Conservation (phyloP, 2,329 filamentous ascomycete genomes). For the Coleophoma cylindrospora region DNA sequence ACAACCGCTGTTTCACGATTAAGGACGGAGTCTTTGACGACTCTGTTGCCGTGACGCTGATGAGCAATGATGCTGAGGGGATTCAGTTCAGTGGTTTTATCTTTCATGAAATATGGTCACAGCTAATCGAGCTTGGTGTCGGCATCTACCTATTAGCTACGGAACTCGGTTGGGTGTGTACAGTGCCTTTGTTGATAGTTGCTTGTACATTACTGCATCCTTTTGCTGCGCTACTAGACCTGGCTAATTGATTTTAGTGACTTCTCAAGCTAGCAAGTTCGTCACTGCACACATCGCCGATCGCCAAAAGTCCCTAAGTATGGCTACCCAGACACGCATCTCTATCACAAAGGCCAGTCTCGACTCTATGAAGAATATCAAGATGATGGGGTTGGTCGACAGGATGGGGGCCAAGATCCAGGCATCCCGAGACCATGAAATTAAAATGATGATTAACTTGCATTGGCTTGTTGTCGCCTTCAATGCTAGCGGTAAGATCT, state of each 20-base stretch:
- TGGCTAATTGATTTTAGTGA: neutral
- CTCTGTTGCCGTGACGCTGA: slow-evolving; percentile 34
- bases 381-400: slow-evolving; percentile 36
- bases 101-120: slow-evolving; percentile 30
- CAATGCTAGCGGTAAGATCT: no score
- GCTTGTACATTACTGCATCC: slow-evolving; percentile 2
- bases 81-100: slow-evolving; percentile 16
- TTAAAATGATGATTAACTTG: slow-evolving; percentile 10
- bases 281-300: slow-evolving; percentile 5
- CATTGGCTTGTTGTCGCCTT: slow-evolving; percentile 4
- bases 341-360: slow-evolving; percentile 34
- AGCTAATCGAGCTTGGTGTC: slow-evolving; percentile 28
- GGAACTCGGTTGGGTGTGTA: slow-evolving; percentile 25
- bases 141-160: slow-evolving; percentile 27
- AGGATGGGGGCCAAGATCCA: slow-evolving; percentile 28
- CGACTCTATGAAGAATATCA: slow-evolving; percentile 36
- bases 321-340: slow-evolving; percentile 35
- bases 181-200: slow-evolving; percentile 13
- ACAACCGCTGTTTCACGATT: slow-evolving; percentile 36
- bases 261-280: slow-evolving; percentile 1
- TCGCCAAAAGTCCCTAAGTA: slow-evolving; percentile 29
- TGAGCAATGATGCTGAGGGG: slow-evolving; percentile 37
- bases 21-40: slow-evolving; percentile 27
- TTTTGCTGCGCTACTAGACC: neutral
- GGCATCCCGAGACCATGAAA: slow-evolving; percentile 9